Percentiles rank a stretch among this genome's conserved stretches.
Conservation (phyloP, 2,329 filamentous ascomycete genomes). For the Hypoxylon rubiginosum region DNA sequence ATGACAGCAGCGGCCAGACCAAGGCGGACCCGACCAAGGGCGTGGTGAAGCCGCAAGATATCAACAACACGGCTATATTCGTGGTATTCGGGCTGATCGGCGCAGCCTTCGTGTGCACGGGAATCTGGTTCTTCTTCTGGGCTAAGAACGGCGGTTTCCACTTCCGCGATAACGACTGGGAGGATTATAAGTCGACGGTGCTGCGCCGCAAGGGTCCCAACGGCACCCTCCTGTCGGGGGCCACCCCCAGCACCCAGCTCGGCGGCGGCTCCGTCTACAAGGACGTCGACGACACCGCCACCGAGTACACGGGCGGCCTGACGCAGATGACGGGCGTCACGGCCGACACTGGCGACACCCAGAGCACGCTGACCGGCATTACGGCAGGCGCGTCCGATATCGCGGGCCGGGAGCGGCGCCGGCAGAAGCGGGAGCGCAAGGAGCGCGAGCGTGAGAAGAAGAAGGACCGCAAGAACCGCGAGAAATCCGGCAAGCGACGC, state of each 20-base stretch:
- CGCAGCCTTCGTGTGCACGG: slow-evolving; percentile 77
- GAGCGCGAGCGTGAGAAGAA: slow-evolving; percentile 62
- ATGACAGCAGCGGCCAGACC: slow-evolving; percentile 44
- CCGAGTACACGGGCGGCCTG: slow-evolving; percentile 56
- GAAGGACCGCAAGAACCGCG: slow-evolving; percentile 52
- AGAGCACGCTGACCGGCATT: slow-evolving; percentile 67
- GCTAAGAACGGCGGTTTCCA: slow-evolving; percentile 95
- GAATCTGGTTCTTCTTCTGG: slow-evolving; percentile 99
- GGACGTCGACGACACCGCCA: slow-evolving; percentile 69
- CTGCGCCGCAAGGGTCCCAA: slow-evolving; percentile 89
- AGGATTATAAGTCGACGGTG: slow-evolving; percentile 97
- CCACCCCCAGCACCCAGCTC: slow-evolving; percentile 83
- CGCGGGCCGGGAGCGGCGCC: slow-evolving; percentile 66
- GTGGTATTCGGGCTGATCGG: slow-evolving; percentile 89
- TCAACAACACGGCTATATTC: slow-evolving; percentile 81
- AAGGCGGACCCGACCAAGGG: slow-evolving; percentile 60
- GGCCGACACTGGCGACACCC: slow-evolving; percentile 60
- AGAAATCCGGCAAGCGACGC: slow-evolving; percentile 55
- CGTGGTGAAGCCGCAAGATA: slow-evolving; percentile 66
- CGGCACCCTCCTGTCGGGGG: slow-evolving; percentile 85
- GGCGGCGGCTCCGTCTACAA: slow-evolving; percentile 91
- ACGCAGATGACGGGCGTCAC: slow-evolving; percentile 54
- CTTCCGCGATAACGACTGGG: slow-evolving; percentile 90
- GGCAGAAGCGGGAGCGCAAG: slow-evolving; percentile 67
- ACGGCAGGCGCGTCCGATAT: slow-evolving; percentile 71